phyloP scores from a whole-genome alignment of 345 rosid species.

The Mallotus nudiflorus region DNA sequence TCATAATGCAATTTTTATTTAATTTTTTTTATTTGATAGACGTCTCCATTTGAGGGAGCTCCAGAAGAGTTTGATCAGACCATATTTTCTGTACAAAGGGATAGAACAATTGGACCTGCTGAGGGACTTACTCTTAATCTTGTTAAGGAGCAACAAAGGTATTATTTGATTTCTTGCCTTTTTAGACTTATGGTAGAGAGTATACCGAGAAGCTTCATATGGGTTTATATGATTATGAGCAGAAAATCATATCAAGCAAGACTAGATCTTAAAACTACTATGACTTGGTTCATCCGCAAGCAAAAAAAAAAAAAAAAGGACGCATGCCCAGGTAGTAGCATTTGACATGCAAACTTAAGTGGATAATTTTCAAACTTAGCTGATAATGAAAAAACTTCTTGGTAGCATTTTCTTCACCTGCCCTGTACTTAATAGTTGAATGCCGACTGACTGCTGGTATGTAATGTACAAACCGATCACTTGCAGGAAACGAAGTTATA shows the following conservation, averaged over 20 bases:
- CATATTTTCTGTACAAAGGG: constrained; percentile 59
- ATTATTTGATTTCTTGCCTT: not conserved
- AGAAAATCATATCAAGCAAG: too few relatives aligned
- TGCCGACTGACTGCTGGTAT: not conserved
- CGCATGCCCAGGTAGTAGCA: too few relatives aligned
- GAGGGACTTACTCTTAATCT: constrained; percentile 62
- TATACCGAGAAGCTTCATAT: too few relatives aligned
- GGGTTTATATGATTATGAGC: too few relatives aligned
- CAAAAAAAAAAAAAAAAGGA: too few relatives aligned
- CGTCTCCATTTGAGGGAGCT: constrained; percentile 81
- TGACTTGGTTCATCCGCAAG: too few relatives aligned
- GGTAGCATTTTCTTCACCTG: not conserved
- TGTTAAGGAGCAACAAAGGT: constrained; percentile 84
- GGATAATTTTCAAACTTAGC: not conserved
- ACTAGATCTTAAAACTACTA: too few relatives aligned
- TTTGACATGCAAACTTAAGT: not conserved
- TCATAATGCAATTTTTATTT: not conserved
- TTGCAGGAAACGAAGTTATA: constrained; percentile 75
- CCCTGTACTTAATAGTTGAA: not conserved
- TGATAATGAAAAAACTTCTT: not conserved
- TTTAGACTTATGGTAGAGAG: not conserved
- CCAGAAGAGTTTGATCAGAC: constrained; percentile 93
- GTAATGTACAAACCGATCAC: not conserved
- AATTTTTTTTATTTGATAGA: constrained; percentile 28
- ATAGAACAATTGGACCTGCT: constrained; percentile 58